Evolutionary conservation across 768 basidiomycete genomes (phyloP), one percentile per base, ranked within the genome.

Genomic region (Amyloporia xantha): DNA sequence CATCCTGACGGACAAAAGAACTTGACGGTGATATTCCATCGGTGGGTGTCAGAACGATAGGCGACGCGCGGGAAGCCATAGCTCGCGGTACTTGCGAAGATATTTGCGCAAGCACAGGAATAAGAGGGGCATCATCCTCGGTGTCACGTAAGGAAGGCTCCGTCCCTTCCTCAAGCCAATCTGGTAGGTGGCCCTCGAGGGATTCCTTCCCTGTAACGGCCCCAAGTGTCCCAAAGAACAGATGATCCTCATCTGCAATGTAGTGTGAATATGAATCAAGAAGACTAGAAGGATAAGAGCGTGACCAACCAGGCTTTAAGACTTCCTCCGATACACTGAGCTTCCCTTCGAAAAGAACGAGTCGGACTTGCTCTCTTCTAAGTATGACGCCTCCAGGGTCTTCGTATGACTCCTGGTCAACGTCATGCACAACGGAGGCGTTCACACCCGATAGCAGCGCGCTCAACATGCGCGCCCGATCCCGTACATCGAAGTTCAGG

Each of bases 91-190:
- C 41, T 38, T 77, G 66, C 1, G 75, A 72, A 27, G 68, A 63
- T 3, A 67, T 15, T 59, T 65, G 35, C 67, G 66, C 17, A 64
- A 60, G 6, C 59, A 61, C 62, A 26, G 65, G 61, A 20, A 37
- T 25, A 1, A 55, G 59, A n/a, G 59, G 59, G 1, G 55, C 55
- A 48, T 85, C 84, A 9, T 84, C 82, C 40, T 75, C 77, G 17
- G 69, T 71, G 52, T 91, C 85, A 50, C 94, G 77, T 48, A 97
- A 66, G 0, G 77, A 72, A 1, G 87, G 68, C 55, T 92, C 89
- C 3, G 89, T 89, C 0, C 91, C 92, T 47, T 79, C 73, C 63
- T 94, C 91, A 4, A 87, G 73, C 94, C 94, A 96, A 57, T 91
- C 90, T 0, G 91, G 89, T 0, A 95, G 65, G 48, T 51, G 71